phyloP scores from a whole-genome alignment of 768 basidiomycete genomes.

The Infundibulicybe gibba region DNA sequence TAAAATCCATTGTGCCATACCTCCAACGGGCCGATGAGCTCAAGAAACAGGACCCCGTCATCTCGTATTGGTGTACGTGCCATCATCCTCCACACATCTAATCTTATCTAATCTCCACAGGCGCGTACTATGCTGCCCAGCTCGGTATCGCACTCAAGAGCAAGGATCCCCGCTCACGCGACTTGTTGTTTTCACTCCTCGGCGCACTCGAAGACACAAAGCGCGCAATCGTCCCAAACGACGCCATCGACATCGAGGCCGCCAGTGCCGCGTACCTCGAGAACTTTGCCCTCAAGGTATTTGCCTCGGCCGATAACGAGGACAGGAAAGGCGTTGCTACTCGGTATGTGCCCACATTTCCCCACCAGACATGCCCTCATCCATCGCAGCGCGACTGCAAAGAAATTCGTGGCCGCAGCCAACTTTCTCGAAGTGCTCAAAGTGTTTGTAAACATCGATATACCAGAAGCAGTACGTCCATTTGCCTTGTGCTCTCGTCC shows the following conservation, averaged over 20 bases:
- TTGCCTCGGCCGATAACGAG: constrained; percentile 85
- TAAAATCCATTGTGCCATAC: constrained; percentile 73
- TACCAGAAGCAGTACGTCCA: constrained; percentile 53
- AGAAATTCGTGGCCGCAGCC: constrained; percentile 92
- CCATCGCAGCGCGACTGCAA: constrained; percentile 71
- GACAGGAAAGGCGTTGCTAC: constrained; percentile 77
- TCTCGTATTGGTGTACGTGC: constrained; percentile 92
- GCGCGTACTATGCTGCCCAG: constrained; percentile 90
- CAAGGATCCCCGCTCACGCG: constrained; percentile 59
- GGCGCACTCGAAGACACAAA: constrained; percentile 81
- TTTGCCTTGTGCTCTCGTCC: not conserved
- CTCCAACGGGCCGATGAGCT: constrained; percentile 91
- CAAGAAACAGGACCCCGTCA: constrained; percentile 73
- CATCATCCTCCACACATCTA: not conserved
- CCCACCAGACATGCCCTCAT: not conserved
- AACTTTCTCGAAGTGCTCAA: constrained; percentile 91
- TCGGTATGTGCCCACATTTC: constrained; percentile 41
- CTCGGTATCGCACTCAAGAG: constrained; percentile 74
- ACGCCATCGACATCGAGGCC: constrained; percentile 79
- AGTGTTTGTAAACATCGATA: constrained; percentile 60
- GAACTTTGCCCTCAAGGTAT: constrained; percentile 92
- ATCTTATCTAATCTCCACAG: constrained; percentile 32
- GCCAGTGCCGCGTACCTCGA: constrained; percentile 89
- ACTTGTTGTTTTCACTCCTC: constrained; percentile 71
- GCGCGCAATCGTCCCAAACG: constrained; percentile 63